Percentiles rank a stretch among this genome's conserved stretches.
Evolutionary conservation across 495 filamentous ascomycete species (phyloP).

Genomic region (Neurospora hispaniola): DNA sequence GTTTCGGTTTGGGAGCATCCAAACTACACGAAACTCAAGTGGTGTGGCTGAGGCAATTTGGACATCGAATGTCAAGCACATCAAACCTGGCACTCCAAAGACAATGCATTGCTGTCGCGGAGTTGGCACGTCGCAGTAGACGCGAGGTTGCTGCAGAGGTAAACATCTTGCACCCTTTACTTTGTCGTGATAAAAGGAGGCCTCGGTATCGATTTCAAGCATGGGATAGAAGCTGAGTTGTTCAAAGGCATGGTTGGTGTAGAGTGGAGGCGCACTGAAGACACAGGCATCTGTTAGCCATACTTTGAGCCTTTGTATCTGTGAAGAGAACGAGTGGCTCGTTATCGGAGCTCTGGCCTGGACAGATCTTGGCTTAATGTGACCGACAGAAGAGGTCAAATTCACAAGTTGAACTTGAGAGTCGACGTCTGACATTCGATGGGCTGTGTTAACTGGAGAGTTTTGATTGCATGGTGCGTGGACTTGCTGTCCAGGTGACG

Average conservation of each 20-base stretch:
- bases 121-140: neutral
- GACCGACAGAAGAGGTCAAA: neutral
- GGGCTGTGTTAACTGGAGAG: neutral
- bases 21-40: neutral
- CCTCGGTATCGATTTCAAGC: neutral
- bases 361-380: too few relatives aligned
- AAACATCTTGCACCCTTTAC: neutral
- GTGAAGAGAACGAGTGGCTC: too few relatives aligned
- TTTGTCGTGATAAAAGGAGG: neutral
- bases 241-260: neutral
- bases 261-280: neutral
- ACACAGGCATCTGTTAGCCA: neutral
- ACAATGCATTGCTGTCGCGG: neutral
- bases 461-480: neutral
- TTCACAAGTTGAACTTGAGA: neutral
- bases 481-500: neutral
- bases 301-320: neutral
- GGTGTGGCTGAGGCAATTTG: neutral
- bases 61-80: neutral
- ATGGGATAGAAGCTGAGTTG: neutral
- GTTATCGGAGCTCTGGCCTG: too few relatives aligned
- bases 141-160: neutral
- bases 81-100: neutral
- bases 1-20: neutral
- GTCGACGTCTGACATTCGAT: neutral